phyloP scores from a whole-genome alignment of 176 grass and related monocot genomes.

The Zea luxurians region DNA sequence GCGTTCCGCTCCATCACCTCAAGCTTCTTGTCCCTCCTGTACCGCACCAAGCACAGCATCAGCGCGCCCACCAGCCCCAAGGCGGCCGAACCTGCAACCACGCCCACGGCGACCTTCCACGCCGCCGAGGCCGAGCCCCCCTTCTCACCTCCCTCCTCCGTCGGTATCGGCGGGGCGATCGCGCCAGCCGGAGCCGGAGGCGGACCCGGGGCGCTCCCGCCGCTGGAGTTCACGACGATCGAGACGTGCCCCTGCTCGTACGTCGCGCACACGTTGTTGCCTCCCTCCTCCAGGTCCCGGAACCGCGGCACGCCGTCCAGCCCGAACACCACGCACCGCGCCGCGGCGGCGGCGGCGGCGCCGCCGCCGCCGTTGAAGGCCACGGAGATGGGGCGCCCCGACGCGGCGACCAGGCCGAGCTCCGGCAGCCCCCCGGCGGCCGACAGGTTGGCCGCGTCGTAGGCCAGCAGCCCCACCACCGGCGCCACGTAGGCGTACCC shows the following conservation, averaged over 20 bases:
- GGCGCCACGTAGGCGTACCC: constrained; percentile 85
- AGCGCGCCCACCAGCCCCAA: constrained; percentile 57
- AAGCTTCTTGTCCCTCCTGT: constrained; percentile 54
- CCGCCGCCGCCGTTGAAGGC: constrained; percentile 42
- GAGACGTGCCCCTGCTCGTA: constrained; percentile 71
- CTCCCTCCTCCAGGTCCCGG: constrained; percentile 42
- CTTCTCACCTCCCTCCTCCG: constrained; percentile 17
- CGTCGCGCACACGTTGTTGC: constrained; percentile 49
- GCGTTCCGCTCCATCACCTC: constrained; percentile 62
- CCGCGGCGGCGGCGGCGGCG: constrained; percentile 12
- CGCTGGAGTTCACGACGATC: constrained; percentile 70
- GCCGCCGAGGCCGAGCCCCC: constrained; percentile 44
- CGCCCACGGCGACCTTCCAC: constrained; percentile 63
- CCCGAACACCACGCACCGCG: constrained; percentile 68
- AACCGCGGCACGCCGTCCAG: constrained; percentile 55
- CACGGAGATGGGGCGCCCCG: constrained; percentile 49
- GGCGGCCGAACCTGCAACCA: constrained; percentile 39
- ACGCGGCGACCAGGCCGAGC: constrained; percentile 40
- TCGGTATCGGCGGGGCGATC: constrained; percentile 7
- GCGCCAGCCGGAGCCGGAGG: constrained; percentile 25
- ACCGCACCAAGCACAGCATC: constrained; percentile 41
- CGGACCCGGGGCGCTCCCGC: constrained; percentile 30
- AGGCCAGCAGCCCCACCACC: constrained; percentile 67
- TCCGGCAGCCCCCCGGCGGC: constrained; percentile 46
- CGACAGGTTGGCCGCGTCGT: constrained; percentile 71